Conservation (phyloP, 2,329 filamentous ascomycete genomes). For the Ambrosiella xylebori region DNA sequence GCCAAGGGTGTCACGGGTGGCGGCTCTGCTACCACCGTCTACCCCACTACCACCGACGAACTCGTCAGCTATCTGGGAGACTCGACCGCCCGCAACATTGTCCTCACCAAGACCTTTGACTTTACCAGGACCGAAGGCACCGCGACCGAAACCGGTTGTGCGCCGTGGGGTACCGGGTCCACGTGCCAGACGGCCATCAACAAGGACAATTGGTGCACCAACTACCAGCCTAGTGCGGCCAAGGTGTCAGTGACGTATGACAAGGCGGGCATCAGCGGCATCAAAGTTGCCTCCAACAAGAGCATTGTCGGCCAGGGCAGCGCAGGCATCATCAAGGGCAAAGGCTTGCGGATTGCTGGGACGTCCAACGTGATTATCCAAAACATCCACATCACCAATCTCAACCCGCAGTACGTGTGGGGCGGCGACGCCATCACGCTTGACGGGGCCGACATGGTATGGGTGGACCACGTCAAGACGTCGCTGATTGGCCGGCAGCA, state of each 20-base stretch:
- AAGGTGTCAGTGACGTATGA: constrained; percentile 29
- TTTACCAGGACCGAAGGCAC: constrained; percentile 39
- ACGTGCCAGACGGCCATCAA: constrained; percentile 43
- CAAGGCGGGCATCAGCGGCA: constrained; percentile 33
- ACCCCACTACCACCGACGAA: constrained; percentile 35
- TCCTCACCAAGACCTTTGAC: constrained; percentile 38
- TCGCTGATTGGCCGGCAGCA: constrained; percentile 42
- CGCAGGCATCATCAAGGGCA: constrained; percentile 38
- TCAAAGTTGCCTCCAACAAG: constrained; percentile 40
- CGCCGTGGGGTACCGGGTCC: constrained; percentile 36
- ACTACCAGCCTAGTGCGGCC: constrained; percentile 36
- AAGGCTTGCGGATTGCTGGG: constrained; percentile 33
- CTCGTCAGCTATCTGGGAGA: constrained; percentile 42
- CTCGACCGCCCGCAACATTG: constrained; percentile 34
- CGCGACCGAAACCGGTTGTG: constrained; percentile 35
- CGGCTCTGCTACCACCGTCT: constrained; percentile 34
- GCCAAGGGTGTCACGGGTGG: constrained; percentile 41
- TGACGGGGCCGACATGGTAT: constrained; percentile 27
- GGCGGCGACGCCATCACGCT: constrained; percentile 41
- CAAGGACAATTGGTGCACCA: constrained; percentile 39
- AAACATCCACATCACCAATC: constrained; percentile 36
- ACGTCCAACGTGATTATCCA: constrained; percentile 38
- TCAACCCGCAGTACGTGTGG: constrained; percentile 43
- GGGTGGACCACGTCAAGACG: constrained; percentile 38
- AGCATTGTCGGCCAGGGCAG: constrained; percentile 35